Evolutionary conservation across 139 green algal species (phyloP).

Genomic region (Helicosporidium sp.): DNA sequence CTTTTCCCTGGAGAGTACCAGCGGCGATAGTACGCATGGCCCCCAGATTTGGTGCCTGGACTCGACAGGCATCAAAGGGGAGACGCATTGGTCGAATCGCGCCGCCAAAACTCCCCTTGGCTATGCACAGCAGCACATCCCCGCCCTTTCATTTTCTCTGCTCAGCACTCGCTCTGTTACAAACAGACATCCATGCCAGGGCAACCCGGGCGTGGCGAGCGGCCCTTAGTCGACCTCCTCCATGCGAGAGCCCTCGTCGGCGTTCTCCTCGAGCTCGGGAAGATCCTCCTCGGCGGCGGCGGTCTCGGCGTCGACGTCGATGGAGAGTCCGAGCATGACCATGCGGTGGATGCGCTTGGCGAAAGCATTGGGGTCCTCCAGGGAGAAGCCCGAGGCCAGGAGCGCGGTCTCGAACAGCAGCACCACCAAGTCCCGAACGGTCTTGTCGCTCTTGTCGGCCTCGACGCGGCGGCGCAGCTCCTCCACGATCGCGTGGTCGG

Average conservation of each 20-base stretch:
- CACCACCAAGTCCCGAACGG: slow-evolving; percentile 95
- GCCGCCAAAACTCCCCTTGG: too few species aligned
- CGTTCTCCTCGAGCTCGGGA: slow-evolving; percentile 80
- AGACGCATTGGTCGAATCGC: too few species aligned
- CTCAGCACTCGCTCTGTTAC: too few species aligned
- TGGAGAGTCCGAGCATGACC: slow-evolving; percentile 94
- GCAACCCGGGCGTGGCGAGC: not conserved
- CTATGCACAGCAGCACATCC: too few species aligned
- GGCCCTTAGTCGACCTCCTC: slow-evolving; percentile 76
- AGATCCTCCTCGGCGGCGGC: slow-evolving; percentile 50
- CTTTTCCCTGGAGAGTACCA: not conserved
- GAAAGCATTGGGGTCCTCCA: slow-evolving; percentile 97
- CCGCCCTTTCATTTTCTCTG: too few species aligned
- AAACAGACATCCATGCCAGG: too few species aligned
- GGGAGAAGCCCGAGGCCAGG: slow-evolving; percentile 81
- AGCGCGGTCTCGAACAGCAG: slow-evolving; percentile 97
- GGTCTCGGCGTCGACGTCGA: slow-evolving; percentile 91
- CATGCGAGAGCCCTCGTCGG: slow-evolving; percentile 87
- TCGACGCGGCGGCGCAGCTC: slow-evolving; percentile 27
- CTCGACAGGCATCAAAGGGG: too few species aligned
- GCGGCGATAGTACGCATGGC: too few species aligned
- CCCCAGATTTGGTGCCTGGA: too few species aligned
- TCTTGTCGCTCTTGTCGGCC: slow-evolving; percentile 95
- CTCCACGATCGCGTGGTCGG: slow-evolving; percentile 88
- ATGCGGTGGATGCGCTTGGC: slow-evolving; percentile 94